phyloP scores from a whole-genome alignment of 176 grass and related monocot species.

The Saccharum officinarum region DNA sequence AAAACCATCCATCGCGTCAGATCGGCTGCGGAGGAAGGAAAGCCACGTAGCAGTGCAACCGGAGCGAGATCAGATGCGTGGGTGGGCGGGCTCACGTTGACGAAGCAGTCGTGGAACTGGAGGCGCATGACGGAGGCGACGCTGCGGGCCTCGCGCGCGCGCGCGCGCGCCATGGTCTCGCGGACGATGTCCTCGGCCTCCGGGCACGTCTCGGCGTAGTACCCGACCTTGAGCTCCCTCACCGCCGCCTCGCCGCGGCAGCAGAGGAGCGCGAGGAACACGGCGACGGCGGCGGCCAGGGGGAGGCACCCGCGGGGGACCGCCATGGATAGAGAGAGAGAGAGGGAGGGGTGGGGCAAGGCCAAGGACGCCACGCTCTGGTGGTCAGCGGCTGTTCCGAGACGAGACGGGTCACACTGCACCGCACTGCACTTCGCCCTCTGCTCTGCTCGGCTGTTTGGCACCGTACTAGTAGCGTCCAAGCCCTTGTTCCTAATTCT shows the following conservation, averaged over 20 bases:
- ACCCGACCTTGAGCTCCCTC: conserved; percentile 55
- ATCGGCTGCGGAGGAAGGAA: background rate
- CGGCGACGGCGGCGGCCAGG: background rate
- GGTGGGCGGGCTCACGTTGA: conserved; percentile 54
- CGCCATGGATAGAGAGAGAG: conserved; percentile 37
- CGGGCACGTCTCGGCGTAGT: conserved; percentile 87
- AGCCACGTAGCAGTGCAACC: background rate
- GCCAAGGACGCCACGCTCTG: background rate
- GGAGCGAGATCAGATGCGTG: background rate
- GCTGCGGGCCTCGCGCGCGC: conserved; percentile 63
- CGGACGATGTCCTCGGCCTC: conserved; percentile 69
- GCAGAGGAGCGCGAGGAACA: background rate
- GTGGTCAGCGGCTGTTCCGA: background rate
- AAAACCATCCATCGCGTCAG: background rate
- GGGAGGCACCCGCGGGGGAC: background rate
- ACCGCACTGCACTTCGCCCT: background rate
- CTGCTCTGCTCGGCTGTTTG: background rate
- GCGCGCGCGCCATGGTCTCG: conserved; percentile 53
- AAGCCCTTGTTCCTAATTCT: no score
- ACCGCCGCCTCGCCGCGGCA: conserved; percentile 23
- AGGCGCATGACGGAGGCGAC: conserved; percentile 94
- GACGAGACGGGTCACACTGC: background rate
- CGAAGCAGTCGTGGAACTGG: conserved; percentile 99
- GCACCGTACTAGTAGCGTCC: conserved; percentile 1
- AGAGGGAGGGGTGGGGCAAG: background rate